These are phyloP conservation scores for Quercus phellos DNA, from an alignment of 331 rosid species.

Conservation along the genomic window DNA sequence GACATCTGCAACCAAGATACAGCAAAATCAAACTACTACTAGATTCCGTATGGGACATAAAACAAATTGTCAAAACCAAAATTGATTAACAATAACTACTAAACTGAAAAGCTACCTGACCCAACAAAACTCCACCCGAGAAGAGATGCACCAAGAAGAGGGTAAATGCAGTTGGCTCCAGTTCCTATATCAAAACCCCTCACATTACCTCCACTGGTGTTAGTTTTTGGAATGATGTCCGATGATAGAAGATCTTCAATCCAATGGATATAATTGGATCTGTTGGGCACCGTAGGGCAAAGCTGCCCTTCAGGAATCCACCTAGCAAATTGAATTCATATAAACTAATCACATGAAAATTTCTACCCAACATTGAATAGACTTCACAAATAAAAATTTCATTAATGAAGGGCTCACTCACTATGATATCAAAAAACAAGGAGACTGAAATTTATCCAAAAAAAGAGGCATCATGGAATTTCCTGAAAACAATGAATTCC, in stretches of 20 bases:
- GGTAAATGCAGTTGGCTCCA: slow-evolving; percentile 84
- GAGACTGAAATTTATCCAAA: neutral
- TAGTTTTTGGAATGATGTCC: slow-evolving; percentile 39
- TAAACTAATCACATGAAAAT: neutral
- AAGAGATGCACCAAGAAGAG: slow-evolving; percentile 83
- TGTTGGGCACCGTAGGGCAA: slow-evolving; percentile 85
- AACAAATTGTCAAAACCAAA: neutral
- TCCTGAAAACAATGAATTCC: too few species aligned
- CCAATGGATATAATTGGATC: slow-evolving; percentile 88
- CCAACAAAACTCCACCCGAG: slow-evolving; percentile 76
- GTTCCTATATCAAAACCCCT: slow-evolving; percentile 87
- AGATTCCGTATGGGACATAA: neutral
- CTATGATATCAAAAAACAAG: neutral
- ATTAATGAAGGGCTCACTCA: neutral
- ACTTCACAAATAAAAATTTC: neutral
- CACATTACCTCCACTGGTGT: slow-evolving; percentile 25
- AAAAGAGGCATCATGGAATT: neutral
- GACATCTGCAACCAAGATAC: slow-evolving; percentile 46
- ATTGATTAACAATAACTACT: neutral
- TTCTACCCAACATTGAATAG: neutral
- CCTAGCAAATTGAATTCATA: slow-evolving; percentile 39
- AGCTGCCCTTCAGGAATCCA: slow-evolving; percentile 91
- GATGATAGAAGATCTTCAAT: slow-evolving; percentile 63
- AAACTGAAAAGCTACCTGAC: slow-evolving; percentile 44
- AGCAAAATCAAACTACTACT: neutral